Evolutionary conservation across 2,329 filamentous ascomycete species (phyloP).

Genomic region (Peltaster fructicola): DNA sequence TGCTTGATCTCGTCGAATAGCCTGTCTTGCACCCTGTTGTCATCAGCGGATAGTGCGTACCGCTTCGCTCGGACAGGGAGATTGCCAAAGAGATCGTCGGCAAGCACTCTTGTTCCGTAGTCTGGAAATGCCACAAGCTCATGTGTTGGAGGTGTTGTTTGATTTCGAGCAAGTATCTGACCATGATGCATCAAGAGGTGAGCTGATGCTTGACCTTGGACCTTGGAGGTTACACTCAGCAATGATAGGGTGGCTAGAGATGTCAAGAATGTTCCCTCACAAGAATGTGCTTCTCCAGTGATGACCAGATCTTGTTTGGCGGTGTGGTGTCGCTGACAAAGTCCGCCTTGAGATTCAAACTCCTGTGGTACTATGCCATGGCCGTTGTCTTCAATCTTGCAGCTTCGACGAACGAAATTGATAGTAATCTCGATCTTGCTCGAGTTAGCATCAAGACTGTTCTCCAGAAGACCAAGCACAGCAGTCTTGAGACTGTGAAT

Average conservation of each 20-base stretch:
- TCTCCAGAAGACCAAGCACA: conserved; percentile 56
- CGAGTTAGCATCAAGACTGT: conserved; percentile 67
- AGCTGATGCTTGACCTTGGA: conserved; percentile 41
- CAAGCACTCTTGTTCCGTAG: conserved; percentile 22
- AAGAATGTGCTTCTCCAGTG: conserved; percentile 39
- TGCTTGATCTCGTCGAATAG: conserved; percentile 49
- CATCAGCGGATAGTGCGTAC: conserved; percentile 36
- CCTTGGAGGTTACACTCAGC: conserved; percentile 57
- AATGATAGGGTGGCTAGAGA: conserved; percentile 61
- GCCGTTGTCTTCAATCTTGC: conserved; percentile 72
- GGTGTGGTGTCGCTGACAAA: conserved; percentile 52
- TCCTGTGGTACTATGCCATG: conserved; percentile 55
- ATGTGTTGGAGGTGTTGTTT: conserved; percentile 42
- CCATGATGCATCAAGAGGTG: conserved; percentile 55
- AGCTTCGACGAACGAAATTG: conserved; percentile 59
- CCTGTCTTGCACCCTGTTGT: conserved; percentile 56
- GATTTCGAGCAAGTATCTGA: conserved; percentile 43
- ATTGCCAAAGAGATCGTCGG: conserved; percentile 28
- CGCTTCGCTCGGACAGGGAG: conserved; percentile 41
- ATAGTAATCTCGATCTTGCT: conserved; percentile 50
- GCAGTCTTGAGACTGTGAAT: conserved; percentile 60
- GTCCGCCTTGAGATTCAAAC: conserved; percentile 50
- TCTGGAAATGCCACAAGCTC: conserved; percentile 31
- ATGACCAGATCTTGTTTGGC: conserved; percentile 44
- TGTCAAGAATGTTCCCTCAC: conserved; percentile 56